Evolutionary conservation across 2,329 filamentous ascomycete species (phyloP), one percentile per base, ranked within the genome.

Genomic region (Drechslerella coelobrocha): DNA sequence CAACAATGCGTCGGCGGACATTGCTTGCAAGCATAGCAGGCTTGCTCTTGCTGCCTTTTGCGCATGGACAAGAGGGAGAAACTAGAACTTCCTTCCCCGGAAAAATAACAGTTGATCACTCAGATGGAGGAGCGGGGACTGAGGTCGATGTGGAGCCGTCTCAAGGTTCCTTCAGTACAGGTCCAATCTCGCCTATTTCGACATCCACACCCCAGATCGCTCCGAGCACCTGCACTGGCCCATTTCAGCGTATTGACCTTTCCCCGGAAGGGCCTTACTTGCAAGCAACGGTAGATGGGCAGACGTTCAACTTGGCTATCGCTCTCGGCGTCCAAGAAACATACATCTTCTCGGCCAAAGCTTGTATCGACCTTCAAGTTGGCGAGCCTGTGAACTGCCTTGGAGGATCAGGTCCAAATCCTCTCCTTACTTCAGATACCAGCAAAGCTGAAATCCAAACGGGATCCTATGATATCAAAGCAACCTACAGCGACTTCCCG

Each of bases 21-120:
- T 39, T 71, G 34, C 41, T 71, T 43, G 41, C 59, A n/a, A 71
- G 52, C 19, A 63, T 71, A 71, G 45, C 37, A 34, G 45, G 45
- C 37, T 14, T 56, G 7, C 31, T 23, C 10, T 50, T 63, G 53
- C 53, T 60, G 43, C 59, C 59, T 5, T 63, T 62, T 12, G 29
- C 31, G 26, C 31, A 10, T n/a, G 59, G 45, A 23, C 50, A 53
- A 24, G 37, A 8, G 19, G 43, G 34, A 34, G 41, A 51, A 27
- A 23, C 21, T 2, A 29, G 17, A 8, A 39, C 29, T 19, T 23
- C 27, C 12, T 69, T 68, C 39, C 63, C 63, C 21, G 63, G 63
- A 9, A 66, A 66, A 29, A 66, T 47, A 31, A 66, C 48, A 4
- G 26, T 53, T 5, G 61, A 57, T 31, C 50, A 48, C n/a, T 48